A percentile compares a stretch with the other conserved stretches of the same genome.
These are phyloP conservation scores for Hansenula sp. DNA, from an alignment of 1,139 yeast species.

Conservation along the genomic window DNA sequence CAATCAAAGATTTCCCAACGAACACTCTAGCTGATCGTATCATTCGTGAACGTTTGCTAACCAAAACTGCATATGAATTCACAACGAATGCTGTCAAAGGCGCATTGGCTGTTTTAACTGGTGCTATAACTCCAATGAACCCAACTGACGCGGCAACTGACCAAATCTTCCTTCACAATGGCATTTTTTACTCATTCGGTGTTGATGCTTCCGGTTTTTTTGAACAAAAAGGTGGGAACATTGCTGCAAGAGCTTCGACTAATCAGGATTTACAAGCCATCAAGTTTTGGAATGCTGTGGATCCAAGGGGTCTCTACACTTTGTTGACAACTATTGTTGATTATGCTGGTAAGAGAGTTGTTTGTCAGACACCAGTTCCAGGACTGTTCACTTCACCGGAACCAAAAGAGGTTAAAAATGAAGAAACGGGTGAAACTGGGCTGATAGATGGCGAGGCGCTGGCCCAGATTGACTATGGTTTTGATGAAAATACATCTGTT, in stretches of 20 bases:
- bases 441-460: conserved; percentile 27
- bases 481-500: conserved; percentile 52
- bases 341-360: conserved; percentile 80
- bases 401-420: conserved; percentile 26
- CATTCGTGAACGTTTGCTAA: conserved; percentile 70
- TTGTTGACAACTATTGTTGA: conserved; percentile 83
- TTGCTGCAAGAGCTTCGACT: conserved; percentile 80
- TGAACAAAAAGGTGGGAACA: conserved; percentile 69
- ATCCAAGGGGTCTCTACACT: conserved; percentile 60
- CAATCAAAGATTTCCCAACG: conserved; percentile 67
- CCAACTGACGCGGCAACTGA: conserved; percentile 59
- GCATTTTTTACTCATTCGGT: conserved; percentile 83
- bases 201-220: conserved; percentile 71
- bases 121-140: conserved; percentile 76
- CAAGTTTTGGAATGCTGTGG: conserved; percentile 63
- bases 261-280: conserved; percentile 77
- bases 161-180: conserved; percentile 72
- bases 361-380: conserved; percentile 97
- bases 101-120: conserved; percentile 72
- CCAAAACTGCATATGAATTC: conserved; percentile 75
- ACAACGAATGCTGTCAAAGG: conserved; percentile 73
- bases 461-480: conserved; percentile 67
- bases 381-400: conserved; percentile 63
- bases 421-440: conserved; percentile 26
- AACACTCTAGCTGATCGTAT: conserved; percentile 61